A percentile compares a stretch with the other conserved stretches of the same genome.
phyloP scores from a whole-genome alignment of 441 rosid species.

The Geranium incanum region DNA sequence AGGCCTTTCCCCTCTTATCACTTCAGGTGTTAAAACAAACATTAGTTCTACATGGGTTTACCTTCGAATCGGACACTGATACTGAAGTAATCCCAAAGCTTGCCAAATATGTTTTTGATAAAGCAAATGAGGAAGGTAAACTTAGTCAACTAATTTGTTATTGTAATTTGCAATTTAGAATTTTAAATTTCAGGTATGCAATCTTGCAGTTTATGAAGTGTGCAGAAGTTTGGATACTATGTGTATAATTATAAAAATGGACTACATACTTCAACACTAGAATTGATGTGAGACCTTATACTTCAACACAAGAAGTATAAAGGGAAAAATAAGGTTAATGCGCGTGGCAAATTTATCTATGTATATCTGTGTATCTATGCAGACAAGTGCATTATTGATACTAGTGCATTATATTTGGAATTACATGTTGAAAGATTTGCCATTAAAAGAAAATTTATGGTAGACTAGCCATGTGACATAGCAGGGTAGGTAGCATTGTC shows the following conservation, averaged over 20 bases:
- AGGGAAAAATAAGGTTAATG: background rate
- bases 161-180: background rate
- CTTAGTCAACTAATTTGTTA: background rate
- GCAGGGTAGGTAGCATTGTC: background rate
- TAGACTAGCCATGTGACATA: background rate
- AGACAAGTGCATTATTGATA: background rate
- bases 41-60: conserved; percentile 70
- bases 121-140: conserved; percentile 71
- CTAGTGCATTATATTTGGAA: background rate
- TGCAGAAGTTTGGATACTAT: background rate
- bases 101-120: conserved; percentile 81
- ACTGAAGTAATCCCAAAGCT: conserved; percentile 95
- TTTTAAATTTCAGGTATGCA: background rate
- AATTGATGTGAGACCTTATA: background rate
- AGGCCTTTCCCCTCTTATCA: conserved; percentile 2
- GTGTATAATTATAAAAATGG: background rate
- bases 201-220: background rate
- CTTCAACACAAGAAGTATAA: background rate
- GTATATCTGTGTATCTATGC: background rate
- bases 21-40: conserved; percentile 70
- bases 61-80: conserved; percentile 83
- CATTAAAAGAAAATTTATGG: background rate
- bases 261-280: background rate
- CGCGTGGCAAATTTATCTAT: background rate
- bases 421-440: background rate